Evolutionary conservation across 2,329 filamentous ascomycete genomes (phyloP).

Genomic region (Penicillium aurantiogriseum): DNA sequence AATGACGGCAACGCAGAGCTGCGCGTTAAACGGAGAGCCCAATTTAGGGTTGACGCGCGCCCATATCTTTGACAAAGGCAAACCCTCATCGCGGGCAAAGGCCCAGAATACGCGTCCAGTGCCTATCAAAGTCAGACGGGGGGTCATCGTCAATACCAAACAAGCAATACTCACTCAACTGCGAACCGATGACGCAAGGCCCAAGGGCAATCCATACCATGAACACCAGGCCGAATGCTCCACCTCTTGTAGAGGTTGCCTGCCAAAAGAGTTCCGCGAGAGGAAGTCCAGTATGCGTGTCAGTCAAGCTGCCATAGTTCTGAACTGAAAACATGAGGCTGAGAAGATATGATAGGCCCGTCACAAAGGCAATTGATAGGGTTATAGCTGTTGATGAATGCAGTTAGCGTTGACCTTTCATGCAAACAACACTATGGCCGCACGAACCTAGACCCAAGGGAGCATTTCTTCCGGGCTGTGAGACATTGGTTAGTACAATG

Average conservation of each 20-base stretch:
- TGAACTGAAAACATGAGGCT: constrained; percentile 54
- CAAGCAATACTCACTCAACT: constrained; percentile 28
- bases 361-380: constrained; percentile 51
- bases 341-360: constrained; percentile 51
- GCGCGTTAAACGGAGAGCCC: constrained; percentile 56
- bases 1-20: constrained; percentile 49
- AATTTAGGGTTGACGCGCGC: constrained; percentile 44
- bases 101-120: constrained; percentile 60
- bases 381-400: constrained; percentile 39
- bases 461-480: constrained; percentile 32
- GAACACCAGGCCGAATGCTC: constrained; percentile 53
- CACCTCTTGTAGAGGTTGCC: constrained; percentile 51
- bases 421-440: background rate
- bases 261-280: constrained; percentile 66
- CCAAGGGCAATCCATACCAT: constrained; percentile 36
- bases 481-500: background rate
- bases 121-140: constrained; percentile 27
- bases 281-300: constrained; percentile 50
- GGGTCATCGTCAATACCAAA: constrained; percentile 34
- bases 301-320: constrained; percentile 46
- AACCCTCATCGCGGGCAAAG: constrained; percentile 54
- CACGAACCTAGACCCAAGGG: constrained; percentile 31
- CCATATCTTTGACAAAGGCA: constrained; percentile 30
- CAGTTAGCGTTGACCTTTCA: constrained; percentile 12
- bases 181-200: constrained; percentile 35